Evolutionary conservation across 148 eudicot genomes (phyloP).

Genomic region (Vaccinium vitisidaea): DNA sequence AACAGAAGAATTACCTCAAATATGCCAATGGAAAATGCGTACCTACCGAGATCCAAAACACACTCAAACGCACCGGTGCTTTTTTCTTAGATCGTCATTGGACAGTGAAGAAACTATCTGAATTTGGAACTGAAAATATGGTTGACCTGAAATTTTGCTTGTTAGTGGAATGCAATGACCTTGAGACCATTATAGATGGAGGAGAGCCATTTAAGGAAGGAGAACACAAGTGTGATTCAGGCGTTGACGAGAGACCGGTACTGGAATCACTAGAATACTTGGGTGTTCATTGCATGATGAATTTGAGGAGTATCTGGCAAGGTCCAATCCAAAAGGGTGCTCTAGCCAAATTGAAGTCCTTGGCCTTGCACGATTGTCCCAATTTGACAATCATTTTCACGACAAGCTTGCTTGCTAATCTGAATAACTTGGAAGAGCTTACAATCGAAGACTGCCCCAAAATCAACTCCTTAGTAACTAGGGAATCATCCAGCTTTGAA

Average conservation of each 20-base stretch:
- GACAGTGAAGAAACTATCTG: constrained; percentile 12
- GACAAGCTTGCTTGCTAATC: background rate
- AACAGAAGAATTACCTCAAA: background rate
- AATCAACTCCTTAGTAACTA: constrained; percentile 1
- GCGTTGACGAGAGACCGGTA: background rate
- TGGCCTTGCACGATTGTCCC: constrained; percentile 17
- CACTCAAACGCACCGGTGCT: background rate
- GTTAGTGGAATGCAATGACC: constrained; percentile 2
- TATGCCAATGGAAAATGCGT: background rate
- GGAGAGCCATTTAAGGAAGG: background rate
- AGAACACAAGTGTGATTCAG: background rate
- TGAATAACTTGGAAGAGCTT: constrained; percentile 13
- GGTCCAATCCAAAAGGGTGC: background rate
- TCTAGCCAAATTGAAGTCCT: constrained; percentile 7
- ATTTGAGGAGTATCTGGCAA: background rate
- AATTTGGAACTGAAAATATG: background rate
- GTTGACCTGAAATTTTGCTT: background rate
- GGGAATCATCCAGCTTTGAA: background rate
- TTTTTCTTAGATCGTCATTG: constrained; percentile 18
- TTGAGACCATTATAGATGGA: constrained; percentile 8
- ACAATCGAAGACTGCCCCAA: constrained; percentile 23
- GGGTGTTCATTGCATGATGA: constrained; percentile 5
- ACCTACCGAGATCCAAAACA: background rate
- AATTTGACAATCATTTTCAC: constrained; percentile 21
- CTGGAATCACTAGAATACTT: background rate